Percentiles rank a stretch among this genome's conserved stretches.
Evolutionary conservation across 176 grass and related monocot species (phyloP).

Genomic region (Aegilops sharonensis): DNA sequence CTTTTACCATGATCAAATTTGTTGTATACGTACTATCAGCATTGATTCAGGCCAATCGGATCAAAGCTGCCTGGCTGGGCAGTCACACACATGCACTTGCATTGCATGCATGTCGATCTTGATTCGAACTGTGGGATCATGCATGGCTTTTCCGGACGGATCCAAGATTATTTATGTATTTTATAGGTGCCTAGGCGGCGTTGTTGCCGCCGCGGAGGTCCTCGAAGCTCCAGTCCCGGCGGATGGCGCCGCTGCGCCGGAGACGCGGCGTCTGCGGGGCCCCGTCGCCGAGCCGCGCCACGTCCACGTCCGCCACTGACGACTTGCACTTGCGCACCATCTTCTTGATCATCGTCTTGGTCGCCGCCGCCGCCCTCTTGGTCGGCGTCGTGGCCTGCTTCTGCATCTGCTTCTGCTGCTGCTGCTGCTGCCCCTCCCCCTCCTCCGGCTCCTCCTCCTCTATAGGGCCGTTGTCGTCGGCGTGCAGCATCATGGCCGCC

Average conservation of each 20-base stretch:
- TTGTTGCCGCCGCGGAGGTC: slow-evolving; percentile 29
- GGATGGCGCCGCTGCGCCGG: slow-evolving; percentile 53
- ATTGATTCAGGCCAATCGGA: not conserved
- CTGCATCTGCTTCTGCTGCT: not conserved
- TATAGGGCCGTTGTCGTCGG: not conserved
- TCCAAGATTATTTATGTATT: not conserved
- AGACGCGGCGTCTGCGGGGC: slow-evolving; percentile 28
- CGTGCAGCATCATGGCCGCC: not conserved
- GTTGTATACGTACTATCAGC: not conserved
- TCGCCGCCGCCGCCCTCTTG: not conserved
- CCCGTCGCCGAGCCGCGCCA: not conserved
- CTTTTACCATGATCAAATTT: not conserved
- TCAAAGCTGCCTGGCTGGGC: not conserved
- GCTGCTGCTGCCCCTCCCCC: not conserved
- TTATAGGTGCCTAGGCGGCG: slow-evolving; percentile 3
- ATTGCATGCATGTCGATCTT: not conserved
- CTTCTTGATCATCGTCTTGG: not conserved
- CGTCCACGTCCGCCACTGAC: slow-evolving; percentile 23
- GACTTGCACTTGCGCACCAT: slow-evolving; percentile 50
- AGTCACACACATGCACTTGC: no score
- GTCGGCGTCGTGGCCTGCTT: not conserved
- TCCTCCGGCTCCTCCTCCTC: not conserved
- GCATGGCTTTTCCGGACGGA: not conserved
- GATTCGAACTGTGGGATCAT: not conserved
- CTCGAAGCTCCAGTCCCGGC: slow-evolving; percentile 92